Percentiles rank a stretch among this genome's conserved stretches.
phyloP scores from a whole-genome alignment of 2,329 filamentous ascomycete genomes.

The Tolypocladium ovalisporum region DNA sequence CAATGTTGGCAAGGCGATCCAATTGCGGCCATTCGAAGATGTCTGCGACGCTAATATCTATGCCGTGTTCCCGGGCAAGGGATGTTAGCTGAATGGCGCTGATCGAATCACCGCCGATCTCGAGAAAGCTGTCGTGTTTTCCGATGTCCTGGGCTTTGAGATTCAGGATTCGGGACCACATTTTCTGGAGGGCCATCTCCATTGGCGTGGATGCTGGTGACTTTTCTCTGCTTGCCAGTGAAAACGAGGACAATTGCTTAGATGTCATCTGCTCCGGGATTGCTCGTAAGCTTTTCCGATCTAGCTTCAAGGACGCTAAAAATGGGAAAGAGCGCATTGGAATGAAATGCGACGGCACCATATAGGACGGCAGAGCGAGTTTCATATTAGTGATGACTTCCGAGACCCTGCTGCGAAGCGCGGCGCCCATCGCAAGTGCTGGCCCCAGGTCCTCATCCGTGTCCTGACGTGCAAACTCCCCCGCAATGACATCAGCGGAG shows the following conservation, averaged over 20 bases:
- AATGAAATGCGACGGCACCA: background rate
- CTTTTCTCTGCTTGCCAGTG: background rate
- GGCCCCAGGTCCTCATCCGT: background rate
- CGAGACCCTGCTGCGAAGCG: background rate
- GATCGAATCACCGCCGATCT: constrained; percentile 6
- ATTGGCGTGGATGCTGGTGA: background rate
- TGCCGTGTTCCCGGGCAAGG: background rate
- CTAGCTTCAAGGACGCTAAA: constrained; percentile 7
- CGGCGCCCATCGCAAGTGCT: background rate
- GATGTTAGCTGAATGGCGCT: constrained; percentile 2
- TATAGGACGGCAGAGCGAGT: constrained; percentile 1
- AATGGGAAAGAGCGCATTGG: constrained; percentile 4
- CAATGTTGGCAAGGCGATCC: background rate
- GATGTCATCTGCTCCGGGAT: background rate
- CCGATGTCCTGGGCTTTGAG: background rate
- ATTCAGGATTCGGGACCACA: constrained; percentile 4
- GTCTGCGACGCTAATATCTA: background rate
- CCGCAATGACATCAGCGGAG: background rate
- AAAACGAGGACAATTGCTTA: background rate
- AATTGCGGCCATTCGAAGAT: background rate
- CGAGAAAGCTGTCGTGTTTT: background rate
- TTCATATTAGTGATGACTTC: background rate
- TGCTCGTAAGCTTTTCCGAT: constrained; percentile 4
- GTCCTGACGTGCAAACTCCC: background rate
- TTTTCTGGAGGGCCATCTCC: background rate